Percentiles rank a stretch among this genome's conserved stretches.
Conservation (phyloP, 169 alveolate species). For the Plasmodium billcollinsi region DNA sequence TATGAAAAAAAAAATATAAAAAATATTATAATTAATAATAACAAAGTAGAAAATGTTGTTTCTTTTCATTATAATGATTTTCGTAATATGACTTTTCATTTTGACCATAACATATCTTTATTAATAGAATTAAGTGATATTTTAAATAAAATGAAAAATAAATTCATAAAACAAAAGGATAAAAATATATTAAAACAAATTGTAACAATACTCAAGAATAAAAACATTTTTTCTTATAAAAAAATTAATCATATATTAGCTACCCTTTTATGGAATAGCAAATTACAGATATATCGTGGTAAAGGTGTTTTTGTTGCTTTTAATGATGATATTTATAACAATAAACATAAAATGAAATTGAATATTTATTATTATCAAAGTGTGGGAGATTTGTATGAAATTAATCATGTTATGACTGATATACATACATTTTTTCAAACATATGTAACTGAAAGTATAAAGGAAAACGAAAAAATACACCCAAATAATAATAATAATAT, state of each 20-base stretch:
- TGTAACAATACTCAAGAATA: constrained; percentile 16
- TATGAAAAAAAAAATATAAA: constrained; percentile 75
- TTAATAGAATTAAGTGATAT: constrained; percentile 38
- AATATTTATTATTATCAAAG: constrained; percentile 75
- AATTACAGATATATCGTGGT: constrained; percentile 52
- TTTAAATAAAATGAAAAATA: constrained; percentile 20
- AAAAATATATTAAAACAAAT: constrained; percentile 30
- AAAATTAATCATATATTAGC: constrained; percentile 60
- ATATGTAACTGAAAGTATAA: not conserved
- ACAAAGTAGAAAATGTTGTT: not conserved
- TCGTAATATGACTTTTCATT: constrained; percentile 24
- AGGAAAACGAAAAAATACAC: not conserved
- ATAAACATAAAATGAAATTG: constrained; percentile 38
- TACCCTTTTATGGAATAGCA: constrained; percentile 42
- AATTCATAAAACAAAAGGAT: constrained; percentile 21
- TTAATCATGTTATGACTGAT: constrained; percentile 43
- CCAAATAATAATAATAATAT: not conserved
- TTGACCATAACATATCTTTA: constrained; percentile 19
- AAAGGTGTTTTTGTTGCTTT: constrained; percentile 74
- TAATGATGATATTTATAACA: constrained; percentile 62
- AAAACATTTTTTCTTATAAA: constrained; percentile 64
- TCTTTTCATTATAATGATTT: constrained; percentile 55
- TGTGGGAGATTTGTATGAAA: constrained; percentile 74
- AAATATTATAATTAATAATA: constrained; percentile 5
- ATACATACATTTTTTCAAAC: constrained; percentile 46